A percentile compares a stretch with the other conserved stretches of the same genome.
phyloP scores from a whole-genome alignment of 176 grass and related monocot genomes.

The Eremochloa ophiuroides region DNA sequence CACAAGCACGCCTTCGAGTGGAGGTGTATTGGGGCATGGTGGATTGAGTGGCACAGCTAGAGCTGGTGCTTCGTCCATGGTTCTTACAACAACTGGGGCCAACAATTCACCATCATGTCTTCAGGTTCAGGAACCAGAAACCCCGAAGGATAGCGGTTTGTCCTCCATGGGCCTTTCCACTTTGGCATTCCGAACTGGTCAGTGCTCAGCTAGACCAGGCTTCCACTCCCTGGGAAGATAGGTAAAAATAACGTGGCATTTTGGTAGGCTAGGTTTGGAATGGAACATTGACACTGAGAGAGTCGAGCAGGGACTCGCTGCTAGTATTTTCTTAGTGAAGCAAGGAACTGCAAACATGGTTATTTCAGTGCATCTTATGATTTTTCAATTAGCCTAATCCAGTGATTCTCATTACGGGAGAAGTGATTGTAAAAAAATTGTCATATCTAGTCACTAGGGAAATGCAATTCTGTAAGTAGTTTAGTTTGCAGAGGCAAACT shows the following conservation, averaged over 20 bases:
- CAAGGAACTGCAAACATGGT: slow-evolving; percentile 1
- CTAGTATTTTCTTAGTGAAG: background rate
- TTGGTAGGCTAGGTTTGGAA: slow-evolving; percentile 1
- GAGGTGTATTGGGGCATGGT: slow-evolving; percentile 8
- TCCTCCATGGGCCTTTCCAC: background rate
- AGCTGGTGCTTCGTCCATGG: background rate
- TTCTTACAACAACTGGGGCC: background rate
- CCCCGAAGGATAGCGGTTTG: background rate
- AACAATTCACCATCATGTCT: slow-evolving; percentile 17
- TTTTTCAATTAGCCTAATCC: background rate
- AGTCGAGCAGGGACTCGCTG: background rate
- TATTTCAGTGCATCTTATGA: background rate
- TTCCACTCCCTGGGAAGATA: slow-evolving; percentile 30
- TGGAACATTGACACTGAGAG: background rate
- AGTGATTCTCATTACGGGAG: background rate
- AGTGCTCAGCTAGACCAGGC: slow-evolving; percentile 15
- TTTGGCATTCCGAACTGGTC: background rate
- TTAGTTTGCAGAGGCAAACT: background rate
- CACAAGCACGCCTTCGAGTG: background rate
- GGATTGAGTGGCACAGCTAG: background rate
- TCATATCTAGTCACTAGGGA: background rate
- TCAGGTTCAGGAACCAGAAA: slow-evolving; percentile 16
- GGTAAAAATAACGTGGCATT: slow-evolving; percentile 21
- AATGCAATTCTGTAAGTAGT: slow-evolving; percentile 3
- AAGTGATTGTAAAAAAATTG: background rate